Evolutionary conservation across 1,284 basidiomycete genomes (phyloP).

Genomic region (Cryptococcus neoformans): DNA sequence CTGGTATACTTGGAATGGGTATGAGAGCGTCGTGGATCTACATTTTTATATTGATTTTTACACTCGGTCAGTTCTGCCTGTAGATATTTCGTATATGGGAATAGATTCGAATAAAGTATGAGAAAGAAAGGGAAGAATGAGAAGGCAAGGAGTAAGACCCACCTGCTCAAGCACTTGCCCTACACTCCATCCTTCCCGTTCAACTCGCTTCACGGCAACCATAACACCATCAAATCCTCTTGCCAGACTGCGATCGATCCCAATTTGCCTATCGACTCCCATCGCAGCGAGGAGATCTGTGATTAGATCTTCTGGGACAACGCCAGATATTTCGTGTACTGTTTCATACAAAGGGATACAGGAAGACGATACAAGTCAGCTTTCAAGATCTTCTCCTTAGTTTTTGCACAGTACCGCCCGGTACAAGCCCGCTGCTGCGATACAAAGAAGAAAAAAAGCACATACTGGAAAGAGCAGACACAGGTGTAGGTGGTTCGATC

Average conservation of each 20-base stretch:
- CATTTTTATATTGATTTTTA: not conserved
- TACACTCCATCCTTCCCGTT: constrained; percentile 88
- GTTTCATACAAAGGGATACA: not conserved
- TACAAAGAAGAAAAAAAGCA: not conserved
- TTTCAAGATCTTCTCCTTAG: not conserved
- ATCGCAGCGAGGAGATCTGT: constrained; percentile 65
- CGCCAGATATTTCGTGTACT: constrained; percentile 96
- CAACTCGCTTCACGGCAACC: constrained; percentile 68
- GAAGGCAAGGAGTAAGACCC: constrained; percentile 8
- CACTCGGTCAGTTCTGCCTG: not conserved
- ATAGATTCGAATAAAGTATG: not conserved
- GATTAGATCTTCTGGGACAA: constrained; percentile 77
- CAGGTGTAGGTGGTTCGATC: constrained; percentile 64
- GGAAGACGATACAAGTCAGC: not conserved
- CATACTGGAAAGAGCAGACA: constrained; percentile 58
- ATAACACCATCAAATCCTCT: constrained; percentile 67
- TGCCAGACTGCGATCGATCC: constrained; percentile 56
- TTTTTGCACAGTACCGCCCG: not conserved
- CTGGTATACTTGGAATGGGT: constrained; percentile 71
- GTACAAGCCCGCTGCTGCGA: not conserved
- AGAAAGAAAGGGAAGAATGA: not conserved
- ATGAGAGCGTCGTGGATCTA: constrained; percentile 91
- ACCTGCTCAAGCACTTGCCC: constrained; percentile 88
- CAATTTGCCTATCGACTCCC: constrained; percentile 63
- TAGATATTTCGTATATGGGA: not conserved